These are phyloP conservation scores for Ogataea henricii DNA, from an alignment of 805 yeast genomes.

Conservation along the genomic window DNA sequence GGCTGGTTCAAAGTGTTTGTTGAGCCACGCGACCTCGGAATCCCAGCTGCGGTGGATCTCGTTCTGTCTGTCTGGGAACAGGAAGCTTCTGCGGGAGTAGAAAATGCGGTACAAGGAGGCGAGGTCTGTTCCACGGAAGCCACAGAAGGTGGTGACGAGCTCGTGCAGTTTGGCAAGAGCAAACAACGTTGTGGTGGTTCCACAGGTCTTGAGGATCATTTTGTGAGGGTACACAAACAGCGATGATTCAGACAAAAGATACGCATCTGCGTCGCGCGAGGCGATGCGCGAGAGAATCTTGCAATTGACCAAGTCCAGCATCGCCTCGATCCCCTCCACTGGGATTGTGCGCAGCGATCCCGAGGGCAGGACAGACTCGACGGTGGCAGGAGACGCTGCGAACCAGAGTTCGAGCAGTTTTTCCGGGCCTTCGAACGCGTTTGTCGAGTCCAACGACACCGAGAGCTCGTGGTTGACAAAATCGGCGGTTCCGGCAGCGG, in stretches of 20 bases:
- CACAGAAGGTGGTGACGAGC: constrained; percentile 43
- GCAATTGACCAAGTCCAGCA: constrained; percentile 84
- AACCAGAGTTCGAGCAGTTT: constrained; percentile 91
- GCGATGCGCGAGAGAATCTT: constrained; percentile 81
- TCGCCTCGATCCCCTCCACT: constrained; percentile 63
- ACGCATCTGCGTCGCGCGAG: constrained; percentile 71
- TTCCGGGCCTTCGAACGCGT: constrained; percentile 97
- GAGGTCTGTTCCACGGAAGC: constrained; percentile 39
- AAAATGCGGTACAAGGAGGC: constrained; percentile 62
- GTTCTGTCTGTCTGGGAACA: constrained; percentile 86
- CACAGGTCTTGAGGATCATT: constrained; percentile 89
- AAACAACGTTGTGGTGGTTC: constrained; percentile 87
- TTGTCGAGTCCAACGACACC: constrained; percentile 78
- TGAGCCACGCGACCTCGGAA: constrained; percentile 71
- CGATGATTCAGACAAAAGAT: constrained; percentile 84
- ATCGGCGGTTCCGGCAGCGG: constrained; percentile 17
- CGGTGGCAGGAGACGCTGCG: constrained; percentile 45
- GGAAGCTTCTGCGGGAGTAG: constrained; percentile 87
- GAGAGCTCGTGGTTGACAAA: constrained; percentile 78
- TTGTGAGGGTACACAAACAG: constrained; percentile 87
- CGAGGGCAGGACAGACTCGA: constrained; percentile 18
- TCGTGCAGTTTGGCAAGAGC: constrained; percentile 70
- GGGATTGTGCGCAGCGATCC: constrained; percentile 62
- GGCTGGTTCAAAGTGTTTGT: constrained; percentile 62
- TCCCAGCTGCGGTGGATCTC: constrained; percentile 85